Base-by-base conservation (phyloP, 129 eudicot species). In the Flaveria brownii region DNA sequence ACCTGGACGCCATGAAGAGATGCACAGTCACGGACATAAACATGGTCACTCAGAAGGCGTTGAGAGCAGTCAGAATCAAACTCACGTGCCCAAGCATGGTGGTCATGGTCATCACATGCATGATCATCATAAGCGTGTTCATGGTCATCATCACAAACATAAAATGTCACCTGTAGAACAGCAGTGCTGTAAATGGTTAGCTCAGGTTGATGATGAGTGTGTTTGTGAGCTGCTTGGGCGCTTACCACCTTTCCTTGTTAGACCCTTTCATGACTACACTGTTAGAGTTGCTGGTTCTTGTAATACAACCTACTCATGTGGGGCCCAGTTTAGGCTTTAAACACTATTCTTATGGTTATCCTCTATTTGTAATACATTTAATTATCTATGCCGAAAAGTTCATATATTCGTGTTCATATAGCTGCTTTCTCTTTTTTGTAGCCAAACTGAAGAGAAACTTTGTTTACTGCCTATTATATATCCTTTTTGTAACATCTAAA, bases 151-250 rank as follows among this genome's bases (percentile, higher is more conserved):
- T 73, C 82, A 71, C 52, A 51, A 50, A 43, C 87, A 74, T 57
- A 49, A 11, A 7, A 81, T 78, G 76, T 33, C 86, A 6, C 85
- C 86, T n/a, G 85, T 73, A 13, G 91, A 82, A 80, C 86, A 68
- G 50, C 88, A 93, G 33, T 93, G 98, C 28, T 93, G 97, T 61
- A 83, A 85, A 69, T 93, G 98, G 98, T 55, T 90, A 82, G 81
- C 83, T 45, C 78, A 82, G 72, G 84, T 93, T 13, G 91, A 88
- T 52, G 67, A 77, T 20, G 84, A 81, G 68, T 93, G 98, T 74
- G 97, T 90, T 6, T 93, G 98, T 80, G 91, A 86, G 36, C 68
- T 90, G 72, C 88, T 93, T 47, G 86, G 80, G 39, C 88, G 56
- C 52, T 79, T 93, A 74, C 97, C 97, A 2, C 75, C 77, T 28